Evolutionary conservation across 169 alveolate species (phyloP), one percentile per base, ranked within the genome.

Genomic region (Cryptosporidium meleagridis): DNA sequence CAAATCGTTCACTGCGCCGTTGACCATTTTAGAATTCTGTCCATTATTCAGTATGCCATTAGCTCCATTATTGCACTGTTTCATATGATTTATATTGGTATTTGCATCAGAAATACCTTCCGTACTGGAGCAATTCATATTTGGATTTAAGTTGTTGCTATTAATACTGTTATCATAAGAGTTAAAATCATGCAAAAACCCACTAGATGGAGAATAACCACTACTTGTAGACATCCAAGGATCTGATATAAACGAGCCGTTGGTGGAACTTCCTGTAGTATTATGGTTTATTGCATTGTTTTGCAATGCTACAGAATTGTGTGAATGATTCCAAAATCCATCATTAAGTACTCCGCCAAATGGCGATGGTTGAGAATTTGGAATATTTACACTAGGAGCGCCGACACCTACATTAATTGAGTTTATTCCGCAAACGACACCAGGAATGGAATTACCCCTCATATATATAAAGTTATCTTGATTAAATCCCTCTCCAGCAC

Each of bases 161-260:
- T 62, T 80, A 29, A 35, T 33, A 26, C 21, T 41, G 58, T 73
- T 73, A 21, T 80, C 89, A 48, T 80, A 80, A 1, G 69, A 51
- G 10, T 58, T 41, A 44, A 80, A 80, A 53, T 80, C 89, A 80
- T 80, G 89, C 2, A 80, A n/a, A 65, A 80, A 80, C 21, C 75
- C 89, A 65, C 45, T 80, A 23, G 89, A 26, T 7, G 89, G 89
- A 23, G 89, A 80, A 80, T 80, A 80, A n/a, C 80, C 75, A 1
- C 89, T 48, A 35, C 59, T 73, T 37, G 86, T 52, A n/a, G 89
- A 80, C 80, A 80, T 59, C 89, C 89, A 80, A 44, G 89, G 89
- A 39, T 80, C 89, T n/a, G 89, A 62, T 41, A 80, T 80, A 62
- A 80, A 80, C 37, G 89, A 65, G 31, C 86, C 86, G 18, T 44